Conservation (phyloP, 345 rosid genomes). For the Arabidopsis arenosa region DNA sequence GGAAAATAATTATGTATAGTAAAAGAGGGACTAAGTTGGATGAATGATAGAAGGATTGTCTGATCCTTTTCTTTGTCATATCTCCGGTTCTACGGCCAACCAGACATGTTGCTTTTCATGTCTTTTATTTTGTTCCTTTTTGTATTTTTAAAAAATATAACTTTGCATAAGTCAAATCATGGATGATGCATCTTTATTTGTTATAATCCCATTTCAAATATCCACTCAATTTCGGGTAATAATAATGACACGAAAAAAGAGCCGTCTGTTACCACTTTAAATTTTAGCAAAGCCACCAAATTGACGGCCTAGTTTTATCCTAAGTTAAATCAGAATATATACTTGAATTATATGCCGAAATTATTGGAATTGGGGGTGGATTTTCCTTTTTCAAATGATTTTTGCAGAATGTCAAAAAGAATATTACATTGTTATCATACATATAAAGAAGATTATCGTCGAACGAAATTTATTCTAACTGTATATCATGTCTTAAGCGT, state of each 20-base stretch:
- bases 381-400: background rate
- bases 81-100: constrained; percentile 39
- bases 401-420: constrained; percentile 33
- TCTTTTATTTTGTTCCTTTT: constrained; percentile 34
- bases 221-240: constrained; percentile 43
- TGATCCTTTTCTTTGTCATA: constrained; percentile 38
- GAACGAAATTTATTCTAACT: constrained; percentile 25
- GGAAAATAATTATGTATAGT: constrained; percentile 23
- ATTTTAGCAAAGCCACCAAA: constrained; percentile 25
- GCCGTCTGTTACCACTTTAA: constrained; percentile 20
- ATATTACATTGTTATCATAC: constrained; percentile 27
- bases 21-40: constrained; percentile 33
- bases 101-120: constrained; percentile 45
- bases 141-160: background rate
- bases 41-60: constrained; percentile 40
- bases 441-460: constrained; percentile 22
- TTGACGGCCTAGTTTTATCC: constrained; percentile 30
- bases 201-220: constrained; percentile 40
- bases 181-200: constrained; percentile 44
- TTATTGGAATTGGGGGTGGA: background rate
- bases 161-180: constrained; percentile 38
- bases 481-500: constrained; percentile 38
- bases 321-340: constrained; percentile 27
- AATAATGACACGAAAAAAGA: constrained; percentile 30
- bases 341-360: constrained; percentile 25